These are phyloP conservation scores for Talaromyces ruber DNA, from an alignment of 495 filamentous ascomycete species.

Conservation along the genomic window DNA sequence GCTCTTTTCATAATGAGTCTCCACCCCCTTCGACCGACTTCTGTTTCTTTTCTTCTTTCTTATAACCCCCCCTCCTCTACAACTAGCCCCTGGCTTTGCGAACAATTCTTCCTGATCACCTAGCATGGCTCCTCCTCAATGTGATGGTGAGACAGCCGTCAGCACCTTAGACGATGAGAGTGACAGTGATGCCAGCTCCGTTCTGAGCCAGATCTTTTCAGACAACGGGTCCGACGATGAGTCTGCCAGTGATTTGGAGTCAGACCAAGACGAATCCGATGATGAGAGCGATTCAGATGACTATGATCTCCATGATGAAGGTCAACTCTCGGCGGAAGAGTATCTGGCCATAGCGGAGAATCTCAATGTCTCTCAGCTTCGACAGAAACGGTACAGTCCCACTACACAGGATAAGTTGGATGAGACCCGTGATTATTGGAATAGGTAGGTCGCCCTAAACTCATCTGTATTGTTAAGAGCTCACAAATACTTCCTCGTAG, in stretches of 20 bases:
- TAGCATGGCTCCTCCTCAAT: not conserved
- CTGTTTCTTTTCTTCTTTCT: not conserved
- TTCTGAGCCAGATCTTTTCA: constrained; percentile 2
- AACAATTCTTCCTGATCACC: not conserved
- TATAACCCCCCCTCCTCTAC: not conserved
- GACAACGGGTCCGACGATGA: constrained; percentile 12
- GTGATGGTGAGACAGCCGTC: not conserved
- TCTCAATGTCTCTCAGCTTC: constrained; percentile 20
- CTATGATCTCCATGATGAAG: constrained; percentile 11
- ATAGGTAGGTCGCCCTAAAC: constrained; percentile 9
- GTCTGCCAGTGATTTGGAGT: constrained; percentile 7
- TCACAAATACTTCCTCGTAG: constrained; percentile 11
- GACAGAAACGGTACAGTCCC: constrained; percentile 21
- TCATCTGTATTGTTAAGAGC: not conserved
- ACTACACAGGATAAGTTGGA: constrained; percentile 17
- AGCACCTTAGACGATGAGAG: not conserved
- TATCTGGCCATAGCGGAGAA: constrained; percentile 14
- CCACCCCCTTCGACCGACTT: not conserved
- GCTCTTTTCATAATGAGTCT: not conserved
- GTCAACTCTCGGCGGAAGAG: constrained; percentile 12
- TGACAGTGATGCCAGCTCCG: not conserved
- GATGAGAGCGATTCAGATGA: constrained; percentile 17
- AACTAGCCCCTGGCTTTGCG: not conserved
- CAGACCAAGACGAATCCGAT: constrained; percentile 13
- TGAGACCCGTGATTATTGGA: constrained; percentile 17